Base-by-base conservation (phyloP, 2,329 filamentous ascomycete genomes). In the Parafenestella ontariensis region DNA sequence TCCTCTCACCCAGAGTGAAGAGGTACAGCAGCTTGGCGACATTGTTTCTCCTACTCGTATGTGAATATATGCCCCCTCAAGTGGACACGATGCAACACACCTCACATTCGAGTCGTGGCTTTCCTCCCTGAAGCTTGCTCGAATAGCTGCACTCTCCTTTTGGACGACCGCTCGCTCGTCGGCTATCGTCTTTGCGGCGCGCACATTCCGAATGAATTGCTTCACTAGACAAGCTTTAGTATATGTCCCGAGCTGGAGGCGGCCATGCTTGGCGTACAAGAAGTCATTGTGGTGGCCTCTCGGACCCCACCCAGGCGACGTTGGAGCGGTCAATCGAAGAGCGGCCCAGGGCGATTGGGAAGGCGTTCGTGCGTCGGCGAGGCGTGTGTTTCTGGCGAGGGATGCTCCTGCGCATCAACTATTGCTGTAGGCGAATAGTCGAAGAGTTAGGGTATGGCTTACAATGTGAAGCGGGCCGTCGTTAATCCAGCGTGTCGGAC, bases 191-290 rank as follows among this genome's bases (percentile, higher is more conserved):
- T 99, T 99, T 57, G 95, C 92, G 58, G 95, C 94, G 76, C 95
- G 92, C 75, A 99, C 95, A 80, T 97, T 98, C 76, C 95, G 93
- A 79, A 99, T 99, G 81, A 99, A 99, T 81, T 98, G 95, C 82
- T 99, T 99, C 77, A 99, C 95, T 98, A 74, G 45, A 58, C n/a
- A 51, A 56, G 59, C 36, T 63, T 75, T 63, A 75, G 70, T 62
- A 71, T 54, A 54, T 58, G 58, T 49, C 45, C 49, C 53, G 41
- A 54, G 63, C 60, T 59, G 62, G 58, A 49, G 46, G 39, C 52
- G 31, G 47, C 44, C 56, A 56, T 62, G 67, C 59, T 68, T 68
- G 67, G 78, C 82, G 71, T 78, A 85, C 83, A 78, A 72, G 83
- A 85, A 76, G 81, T 81, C 83, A 86, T 86, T 61, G 69, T 69